A percentile compares a stretch with the other conserved stretches of the same genome.
Conservation (phyloP, 2,329 filamentous ascomycete genomes). For the Apiospora marii region DNA sequence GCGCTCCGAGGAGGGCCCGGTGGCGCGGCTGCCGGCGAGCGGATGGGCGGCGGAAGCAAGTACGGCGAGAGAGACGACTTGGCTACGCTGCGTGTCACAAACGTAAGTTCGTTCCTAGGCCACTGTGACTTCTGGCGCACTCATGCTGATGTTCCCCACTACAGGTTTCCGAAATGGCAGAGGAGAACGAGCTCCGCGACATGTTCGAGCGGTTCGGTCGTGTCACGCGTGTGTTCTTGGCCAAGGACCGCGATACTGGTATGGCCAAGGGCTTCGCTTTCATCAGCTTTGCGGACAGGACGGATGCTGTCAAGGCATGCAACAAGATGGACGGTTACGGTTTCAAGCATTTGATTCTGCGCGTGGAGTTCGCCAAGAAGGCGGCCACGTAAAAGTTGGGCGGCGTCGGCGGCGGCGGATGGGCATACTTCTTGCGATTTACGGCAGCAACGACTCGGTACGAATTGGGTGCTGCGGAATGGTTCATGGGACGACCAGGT, state of each 20-base stretch:
- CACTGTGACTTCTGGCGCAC: background rate
- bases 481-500: constrained; percentile 1
- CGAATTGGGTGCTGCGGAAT: background rate
- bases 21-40: constrained; percentile 69
- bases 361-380: constrained; percentile 89
- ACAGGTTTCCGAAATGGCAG: constrained; percentile 94
- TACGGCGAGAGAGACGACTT: constrained; percentile 93
- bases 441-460: background rate
- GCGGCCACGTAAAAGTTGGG: constrained; percentile 43
- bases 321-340: constrained; percentile 97
- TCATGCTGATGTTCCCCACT: background rate
- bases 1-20: constrained; percentile 79
- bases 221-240: constrained; percentile 96
- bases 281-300: constrained; percentile 92
- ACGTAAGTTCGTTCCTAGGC: constrained; percentile 66
- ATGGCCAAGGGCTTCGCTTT: constrained; percentile 99
- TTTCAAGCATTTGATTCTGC: constrained; percentile 86
- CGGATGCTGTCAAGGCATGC: constrained; percentile 90
- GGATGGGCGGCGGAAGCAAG: constrained; percentile 83
- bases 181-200: constrained; percentile 93
- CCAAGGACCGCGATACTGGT: constrained; percentile 96
- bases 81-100: constrained; percentile 95
- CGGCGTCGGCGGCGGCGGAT: background rate
- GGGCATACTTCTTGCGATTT: constrained; percentile 5
- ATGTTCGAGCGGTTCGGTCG: constrained; percentile 98